A percentile compares a stretch with the other conserved stretches of the same genome.
Evolutionary conservation across 371 early-diverging fungal genomes (phyloP).

Genomic region (Neoconidiobolus thromboides): DNA sequence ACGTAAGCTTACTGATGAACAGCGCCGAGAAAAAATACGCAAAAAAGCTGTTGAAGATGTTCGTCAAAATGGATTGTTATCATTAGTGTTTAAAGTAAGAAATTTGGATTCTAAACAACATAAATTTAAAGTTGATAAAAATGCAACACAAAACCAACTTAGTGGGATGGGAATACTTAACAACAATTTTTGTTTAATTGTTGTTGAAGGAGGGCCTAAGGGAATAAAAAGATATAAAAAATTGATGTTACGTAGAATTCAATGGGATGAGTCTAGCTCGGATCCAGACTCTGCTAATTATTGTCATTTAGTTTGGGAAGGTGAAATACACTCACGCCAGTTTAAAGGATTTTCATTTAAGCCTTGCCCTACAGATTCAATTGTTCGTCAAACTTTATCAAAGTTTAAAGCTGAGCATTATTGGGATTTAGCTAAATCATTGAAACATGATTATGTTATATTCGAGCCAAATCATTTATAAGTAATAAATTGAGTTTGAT

Average conservation of each 20-base stretch:
- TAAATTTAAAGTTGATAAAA: constrained; percentile 71
- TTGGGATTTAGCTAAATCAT: constrained; percentile 59
- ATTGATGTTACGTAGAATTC: constrained; percentile 85
- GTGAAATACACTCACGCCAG: constrained; percentile 46
- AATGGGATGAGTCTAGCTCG: constrained; percentile 47
- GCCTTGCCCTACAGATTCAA: constrained; percentile 49
- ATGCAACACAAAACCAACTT: constrained; percentile 66
- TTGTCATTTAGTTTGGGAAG: constrained; percentile 87
- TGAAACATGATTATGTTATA: constrained; percentile 2
- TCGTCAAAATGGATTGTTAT: constrained; percentile 9
- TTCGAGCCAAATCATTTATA: not conserved
- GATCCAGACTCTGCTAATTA: constrained; percentile 36
- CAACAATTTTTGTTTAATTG: constrained; percentile 51
- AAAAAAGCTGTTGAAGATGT: constrained; percentile 57
- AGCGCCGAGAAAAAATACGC: constrained; percentile 53
- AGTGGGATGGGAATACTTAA: constrained; percentile 64
- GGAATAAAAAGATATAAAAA: constrained; percentile 79
- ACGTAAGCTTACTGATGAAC: constrained; percentile 69
- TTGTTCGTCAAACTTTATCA: constrained; percentile 46
- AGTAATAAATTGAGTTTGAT: not conserved
- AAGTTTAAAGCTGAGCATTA: constrained; percentile 50
- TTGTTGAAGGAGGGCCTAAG: constrained; percentile 89
- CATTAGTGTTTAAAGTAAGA: constrained; percentile 28
- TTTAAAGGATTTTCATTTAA: constrained; percentile 62
- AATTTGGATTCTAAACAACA: constrained; percentile 47